Conservation (phyloP, 169 alveolate genomes). For the Babesia divergens region DNA sequence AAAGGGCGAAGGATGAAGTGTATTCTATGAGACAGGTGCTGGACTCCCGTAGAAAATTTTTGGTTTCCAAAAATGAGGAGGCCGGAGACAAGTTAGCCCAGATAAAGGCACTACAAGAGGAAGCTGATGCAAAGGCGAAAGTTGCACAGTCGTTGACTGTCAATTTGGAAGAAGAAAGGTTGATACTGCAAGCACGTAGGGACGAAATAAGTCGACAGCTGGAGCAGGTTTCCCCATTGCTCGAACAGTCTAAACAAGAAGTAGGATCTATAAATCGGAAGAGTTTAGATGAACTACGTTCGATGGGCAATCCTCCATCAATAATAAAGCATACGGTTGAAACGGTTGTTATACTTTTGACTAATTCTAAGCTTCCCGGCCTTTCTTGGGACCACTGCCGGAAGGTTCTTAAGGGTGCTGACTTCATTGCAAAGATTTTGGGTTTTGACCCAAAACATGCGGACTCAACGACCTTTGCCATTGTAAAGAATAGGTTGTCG, state of each 20-base stretch:
- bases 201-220: constrained; percentile 86
- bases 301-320: constrained; percentile 93
- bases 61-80: constrained; percentile 90
- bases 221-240: constrained; percentile 93
- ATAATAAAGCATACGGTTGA: constrained; percentile 92
- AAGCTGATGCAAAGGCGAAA: constrained; percentile 91
- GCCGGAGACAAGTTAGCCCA: constrained; percentile 91
- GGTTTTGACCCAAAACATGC: constrained; percentile 82
- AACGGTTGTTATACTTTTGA: constrained; percentile 88
- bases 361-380: constrained; percentile 59
- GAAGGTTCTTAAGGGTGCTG: constrained; percentile 83
- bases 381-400: constrained; percentile 94
- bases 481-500: constrained; percentile 71
- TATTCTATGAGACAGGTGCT: constrained; percentile 85
- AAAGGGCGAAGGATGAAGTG: constrained; percentile 90
- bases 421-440: constrained; percentile 86
- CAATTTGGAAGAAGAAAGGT: constrained; percentile 87
- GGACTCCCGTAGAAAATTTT: constrained; percentile 85
- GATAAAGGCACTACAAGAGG: constrained; percentile 91
- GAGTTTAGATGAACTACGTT: constrained; percentile 82
- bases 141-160: constrained; percentile 84
- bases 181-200: constrained; percentile 82
- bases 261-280: constrained; percentile 90
- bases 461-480: constrained; percentile 74
- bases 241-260: constrained; percentile 91